These are phyloP conservation scores for Arthroderma uncinatum DNA, from an alignment of 2,329 filamentous ascomycete genomes.

Conservation along the genomic window DNA sequence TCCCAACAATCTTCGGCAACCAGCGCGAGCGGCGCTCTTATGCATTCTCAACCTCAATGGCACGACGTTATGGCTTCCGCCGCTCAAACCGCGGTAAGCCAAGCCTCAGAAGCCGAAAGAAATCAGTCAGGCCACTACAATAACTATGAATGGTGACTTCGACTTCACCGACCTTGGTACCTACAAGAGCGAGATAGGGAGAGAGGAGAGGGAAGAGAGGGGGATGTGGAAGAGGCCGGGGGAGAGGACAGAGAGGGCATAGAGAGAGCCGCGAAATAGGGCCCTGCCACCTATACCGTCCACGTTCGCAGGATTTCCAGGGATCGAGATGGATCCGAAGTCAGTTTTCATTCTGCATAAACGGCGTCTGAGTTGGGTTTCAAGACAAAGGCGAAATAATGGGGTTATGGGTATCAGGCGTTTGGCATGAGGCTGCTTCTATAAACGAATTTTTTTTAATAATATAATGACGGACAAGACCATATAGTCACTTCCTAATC, in stretches of 20 bases:
- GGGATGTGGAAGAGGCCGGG: too few species aligned
- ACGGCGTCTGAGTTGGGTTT: background rate
- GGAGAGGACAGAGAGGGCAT: too few species aligned
- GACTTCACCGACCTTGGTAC: background rate
- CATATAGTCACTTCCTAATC: too few species aligned
- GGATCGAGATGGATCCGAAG: background rate
- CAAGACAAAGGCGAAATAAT: too few species aligned
- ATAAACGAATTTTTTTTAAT: too few species aligned
- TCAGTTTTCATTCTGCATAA: background rate
- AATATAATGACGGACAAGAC: too few species aligned
- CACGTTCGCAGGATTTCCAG: background rate
- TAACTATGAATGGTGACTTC: background rate
- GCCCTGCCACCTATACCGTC: too few species aligned
- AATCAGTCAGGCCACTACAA: background rate
- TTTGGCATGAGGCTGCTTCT: too few species aligned
- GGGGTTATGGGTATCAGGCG: too few species aligned
- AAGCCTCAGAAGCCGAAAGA: background rate
- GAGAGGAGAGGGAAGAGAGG: too few species aligned
- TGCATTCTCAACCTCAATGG: background rate
- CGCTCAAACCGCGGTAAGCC: background rate
- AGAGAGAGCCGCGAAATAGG: too few species aligned
- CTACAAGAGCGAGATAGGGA: background rate
- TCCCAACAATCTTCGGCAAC: background rate
- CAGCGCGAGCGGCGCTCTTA: background rate
- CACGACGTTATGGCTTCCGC: background rate